Evolutionary conservation across 2,329 filamentous ascomycete species (phyloP), one percentile per base, ranked within the genome.

Genomic region (Colletotrichum tropicicola): DNA sequence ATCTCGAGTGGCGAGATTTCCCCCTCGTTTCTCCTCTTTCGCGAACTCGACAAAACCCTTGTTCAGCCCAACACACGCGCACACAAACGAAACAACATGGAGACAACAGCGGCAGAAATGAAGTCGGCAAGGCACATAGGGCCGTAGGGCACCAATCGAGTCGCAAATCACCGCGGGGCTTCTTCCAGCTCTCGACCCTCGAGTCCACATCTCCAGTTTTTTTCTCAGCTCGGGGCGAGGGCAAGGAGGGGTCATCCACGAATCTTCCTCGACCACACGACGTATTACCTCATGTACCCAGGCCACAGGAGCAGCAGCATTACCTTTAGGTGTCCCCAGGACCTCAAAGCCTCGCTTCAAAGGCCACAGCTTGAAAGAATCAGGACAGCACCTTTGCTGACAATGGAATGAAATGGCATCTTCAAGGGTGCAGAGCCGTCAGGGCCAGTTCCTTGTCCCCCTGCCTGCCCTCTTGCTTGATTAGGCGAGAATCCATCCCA

Each of bases 401-500:
- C 23, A 13, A 27, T 41, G n/a, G n/a, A n/a, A n/a, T n/a, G n/a
- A n/a, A n/a, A n/a, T n/a, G 19, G 27, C 23, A 17, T 9, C 13
- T 25, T 43, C 8, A 6, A n/a, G 23, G 8, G 27, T 7, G 21
- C n/a, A n/a, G n/a, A n/a, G n/a, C n/a, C n/a, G n/a, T n/a, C n/a
- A n/a, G n/a, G n/a, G n/a, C n/a, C n/a, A n/a, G n/a, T n/a, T n/a
- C n/a, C n/a, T n/a, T n/a, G n/a, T n/a, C n/a, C n/a, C n/a, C n/a
- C n/a, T n/a, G n/a, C n/a, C n/a, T n/a, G n/a, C n/a, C n/a, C n/a
- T n/a, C n/a, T n/a, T n/a, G n/a, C n/a, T n/a, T n/a, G n/a, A n/a
- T n/a, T n/a, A 49, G 55, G 55, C 43, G 44, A 58, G 45, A 58
- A 48, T 28, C 27, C 56, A 59, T 59, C 27, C 37, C 56, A 53